phyloP scores from a whole-genome alignment of 2,329 filamentous ascomycete genomes.

The Stemphylium vesicarium region DNA sequence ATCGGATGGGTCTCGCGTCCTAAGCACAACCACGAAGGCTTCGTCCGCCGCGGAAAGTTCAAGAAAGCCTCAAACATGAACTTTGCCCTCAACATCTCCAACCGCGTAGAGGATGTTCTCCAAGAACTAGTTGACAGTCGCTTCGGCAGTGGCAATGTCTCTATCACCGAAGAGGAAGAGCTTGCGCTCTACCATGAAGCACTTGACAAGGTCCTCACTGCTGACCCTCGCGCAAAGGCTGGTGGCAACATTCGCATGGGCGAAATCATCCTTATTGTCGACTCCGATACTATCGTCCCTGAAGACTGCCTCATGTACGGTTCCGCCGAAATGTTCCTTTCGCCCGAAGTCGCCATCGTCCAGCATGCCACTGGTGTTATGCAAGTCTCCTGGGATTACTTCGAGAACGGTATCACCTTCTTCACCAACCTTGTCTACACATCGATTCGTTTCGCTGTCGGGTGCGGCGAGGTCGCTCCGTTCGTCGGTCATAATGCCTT shows the following conservation, averaged over 20 bases:
- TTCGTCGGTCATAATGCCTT: constrained; percentile 81
- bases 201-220: constrained; percentile 69
- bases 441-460: constrained; percentile 71
- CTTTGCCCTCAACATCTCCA: constrained; percentile 67
- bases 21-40: constrained; percentile 46
- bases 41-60: constrained; percentile 38
- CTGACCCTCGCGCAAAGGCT: constrained; percentile 73
- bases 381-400: constrained; percentile 73
- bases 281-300: constrained; percentile 51
- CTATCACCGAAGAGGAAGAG: constrained; percentile 46
- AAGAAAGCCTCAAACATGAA: constrained; percentile 72
- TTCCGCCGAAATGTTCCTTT: constrained; percentile 79
- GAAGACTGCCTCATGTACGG: constrained; percentile 78
- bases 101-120: constrained; percentile 67
- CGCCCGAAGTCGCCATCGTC: constrained; percentile 77
- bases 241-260: constrained; percentile 84
- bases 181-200: constrained; percentile 30
- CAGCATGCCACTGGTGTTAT: constrained; percentile 73
- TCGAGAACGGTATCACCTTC: constrained; percentile 76
- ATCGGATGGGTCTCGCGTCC: constrained; percentile 56
- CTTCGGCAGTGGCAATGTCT: constrained; percentile 16
- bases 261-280: constrained; percentile 74
- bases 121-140: constrained; percentile 55
- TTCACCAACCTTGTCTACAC: constrained; percentile 79
- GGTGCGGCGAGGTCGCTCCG: constrained; percentile 71